These are phyloP conservation scores for Aschersonia sp. DNA, from an alignment of 2,329 filamentous ascomycete genomes.

Conservation along the genomic window DNA sequence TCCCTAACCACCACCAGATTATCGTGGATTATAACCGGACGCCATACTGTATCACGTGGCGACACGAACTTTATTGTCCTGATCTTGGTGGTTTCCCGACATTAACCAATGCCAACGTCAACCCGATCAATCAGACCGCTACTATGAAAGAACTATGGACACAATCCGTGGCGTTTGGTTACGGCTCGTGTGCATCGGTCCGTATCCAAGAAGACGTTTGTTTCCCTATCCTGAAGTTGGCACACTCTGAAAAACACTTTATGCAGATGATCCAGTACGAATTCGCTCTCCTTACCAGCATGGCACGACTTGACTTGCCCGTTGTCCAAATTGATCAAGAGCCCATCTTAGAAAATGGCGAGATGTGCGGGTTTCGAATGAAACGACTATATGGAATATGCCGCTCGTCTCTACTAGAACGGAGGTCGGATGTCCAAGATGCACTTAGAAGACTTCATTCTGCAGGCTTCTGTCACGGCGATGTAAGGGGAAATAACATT, in stretches of 20 bases:
- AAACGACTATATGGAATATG: background rate
- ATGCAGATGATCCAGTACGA: background rate
- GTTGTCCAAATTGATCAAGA: background rate
- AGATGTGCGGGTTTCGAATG: background rate
- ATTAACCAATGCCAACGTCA: background rate
- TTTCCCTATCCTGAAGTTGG: background rate
- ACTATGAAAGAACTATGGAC: background rate
- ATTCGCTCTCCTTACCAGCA: background rate
- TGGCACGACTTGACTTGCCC: background rate
- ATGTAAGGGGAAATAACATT: background rate
- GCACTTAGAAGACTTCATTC: background rate
- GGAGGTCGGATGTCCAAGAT: background rate
- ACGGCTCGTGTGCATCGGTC: background rate
- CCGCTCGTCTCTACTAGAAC: background rate
- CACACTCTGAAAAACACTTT: background rate
- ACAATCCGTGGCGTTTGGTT: background rate
- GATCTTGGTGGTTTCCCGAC: background rate
- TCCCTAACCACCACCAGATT: background rate
- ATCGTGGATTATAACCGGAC: background rate
- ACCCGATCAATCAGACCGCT: background rate
- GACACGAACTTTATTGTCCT: background rate
- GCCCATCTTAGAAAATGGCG: background rate
- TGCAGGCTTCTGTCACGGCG: background rate
- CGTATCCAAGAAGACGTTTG: background rate
- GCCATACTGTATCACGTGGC: background rate